A percentile compares a stretch with the other conserved stretches of the same genome.
Evolutionary conservation across 257 asterid species (phyloP).

Genomic region (Nicotiana noctiflora): DNA sequence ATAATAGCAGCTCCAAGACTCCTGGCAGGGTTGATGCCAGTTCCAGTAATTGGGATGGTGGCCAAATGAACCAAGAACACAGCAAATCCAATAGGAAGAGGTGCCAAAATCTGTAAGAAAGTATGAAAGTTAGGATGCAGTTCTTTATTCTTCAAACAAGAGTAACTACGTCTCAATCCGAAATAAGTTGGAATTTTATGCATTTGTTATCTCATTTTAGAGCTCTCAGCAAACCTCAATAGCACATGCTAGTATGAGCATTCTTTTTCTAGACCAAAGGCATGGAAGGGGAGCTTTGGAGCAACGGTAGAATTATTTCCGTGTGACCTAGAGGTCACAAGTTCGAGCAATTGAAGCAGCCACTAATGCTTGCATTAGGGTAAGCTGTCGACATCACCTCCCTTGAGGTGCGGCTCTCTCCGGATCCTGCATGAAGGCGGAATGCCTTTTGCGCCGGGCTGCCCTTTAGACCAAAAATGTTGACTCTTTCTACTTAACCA

Average conservation of each 20-base stretch:
- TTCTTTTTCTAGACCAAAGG: background rate
- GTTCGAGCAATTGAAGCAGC: no score
- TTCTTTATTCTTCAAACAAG: background rate
- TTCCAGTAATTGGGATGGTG: slow-evolving; percentile 48
- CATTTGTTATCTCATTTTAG: background rate
- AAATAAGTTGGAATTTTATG: background rate
- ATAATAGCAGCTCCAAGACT: slow-evolving; percentile 52
- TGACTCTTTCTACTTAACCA: background rate
- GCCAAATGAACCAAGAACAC: slow-evolving; percentile 50
- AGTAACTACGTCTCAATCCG: background rate
- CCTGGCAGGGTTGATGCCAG: slow-evolving; percentile 48
- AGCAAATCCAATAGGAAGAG: slow-evolving; percentile 47
- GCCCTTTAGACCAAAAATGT: no score
- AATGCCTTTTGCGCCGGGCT: no score
- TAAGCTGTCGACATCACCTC: no score
- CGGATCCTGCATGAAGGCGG: no score
- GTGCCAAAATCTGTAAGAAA: slow-evolving; percentile 37
- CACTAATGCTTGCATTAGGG: no score
- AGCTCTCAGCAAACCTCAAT: no score
- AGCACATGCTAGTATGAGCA: background rate
- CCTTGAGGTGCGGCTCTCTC: no score
- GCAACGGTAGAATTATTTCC: no score
- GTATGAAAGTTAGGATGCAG: background rate
- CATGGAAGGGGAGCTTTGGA: no score
- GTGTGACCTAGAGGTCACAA: no score